phyloP scores from a whole-genome alignment of 2,329 filamentous ascomycete species.

The Paraphoma chrysanthemicola region DNA sequence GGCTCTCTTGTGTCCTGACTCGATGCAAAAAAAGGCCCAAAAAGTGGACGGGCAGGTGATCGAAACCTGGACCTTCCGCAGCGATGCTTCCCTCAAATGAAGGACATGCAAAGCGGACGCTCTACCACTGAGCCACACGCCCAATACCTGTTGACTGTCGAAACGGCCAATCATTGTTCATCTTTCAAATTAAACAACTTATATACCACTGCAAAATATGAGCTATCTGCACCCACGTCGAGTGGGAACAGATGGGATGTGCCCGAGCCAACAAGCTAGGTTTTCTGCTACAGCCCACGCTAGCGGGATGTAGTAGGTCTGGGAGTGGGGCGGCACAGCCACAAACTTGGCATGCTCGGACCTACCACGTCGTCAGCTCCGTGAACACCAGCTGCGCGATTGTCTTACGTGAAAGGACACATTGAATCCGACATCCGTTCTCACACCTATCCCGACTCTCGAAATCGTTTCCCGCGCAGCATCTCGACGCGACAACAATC shows the following conservation, averaged over 20 bases:
- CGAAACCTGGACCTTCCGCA: conserved; percentile 14
- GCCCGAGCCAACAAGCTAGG: no score
- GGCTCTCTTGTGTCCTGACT: no score
- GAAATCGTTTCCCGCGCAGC: neutral
- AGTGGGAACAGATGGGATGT: no score
- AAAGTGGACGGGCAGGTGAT: conserved; percentile 12
- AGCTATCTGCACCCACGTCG: no score
- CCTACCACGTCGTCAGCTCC: conserved; percentile 31
- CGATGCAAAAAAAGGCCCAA: neutral
- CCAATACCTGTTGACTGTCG: conserved; percentile 5
- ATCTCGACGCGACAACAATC: neutral
- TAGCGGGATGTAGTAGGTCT: no score
- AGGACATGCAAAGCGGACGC: conserved; percentile 47
- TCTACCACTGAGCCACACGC: conserved; percentile 50
- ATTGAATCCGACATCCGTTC: neutral
- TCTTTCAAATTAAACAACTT: neutral
- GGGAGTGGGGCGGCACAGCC: conserved; percentile 11
- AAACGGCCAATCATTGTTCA: neutral
- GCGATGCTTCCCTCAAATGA: no score
- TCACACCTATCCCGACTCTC: neutral
- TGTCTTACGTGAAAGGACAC: conserved; percentile 24
- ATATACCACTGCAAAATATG: neutral
- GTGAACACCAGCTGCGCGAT: conserved; percentile 17
- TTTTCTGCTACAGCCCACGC: no score
- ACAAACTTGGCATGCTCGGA: conserved; percentile 25